Conservation (phyloP, 2,329 filamentous ascomycete species). For the Orbilia javanica region DNA sequence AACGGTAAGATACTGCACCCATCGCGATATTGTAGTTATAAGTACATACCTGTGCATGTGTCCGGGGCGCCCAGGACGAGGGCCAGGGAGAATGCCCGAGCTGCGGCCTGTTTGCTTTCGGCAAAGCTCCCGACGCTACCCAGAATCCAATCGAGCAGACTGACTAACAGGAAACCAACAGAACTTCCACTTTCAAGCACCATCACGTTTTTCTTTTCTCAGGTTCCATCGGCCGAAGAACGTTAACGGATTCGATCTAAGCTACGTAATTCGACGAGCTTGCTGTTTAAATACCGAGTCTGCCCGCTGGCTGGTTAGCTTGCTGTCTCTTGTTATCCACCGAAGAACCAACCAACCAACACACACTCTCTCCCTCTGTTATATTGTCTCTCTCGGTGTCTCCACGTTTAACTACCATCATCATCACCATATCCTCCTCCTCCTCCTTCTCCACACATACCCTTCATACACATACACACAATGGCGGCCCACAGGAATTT, state of each 20-base stretch:
- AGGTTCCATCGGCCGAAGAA: constrained; percentile 52
- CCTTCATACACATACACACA: constrained; percentile 9
- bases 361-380: constrained; percentile 5
- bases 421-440: background rate
- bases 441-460: background rate
- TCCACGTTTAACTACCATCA: background rate
- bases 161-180: constrained; percentile 5
- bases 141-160: background rate
- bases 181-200: constrained; percentile 53
- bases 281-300: constrained; percentile 35
- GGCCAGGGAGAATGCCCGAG: constrained; percentile 14
- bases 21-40: too few species aligned
- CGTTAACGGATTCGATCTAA: background rate
- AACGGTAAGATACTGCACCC: background rate
- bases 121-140: constrained; percentile 57
- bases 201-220: constrained; percentile 17
- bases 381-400: background rate
- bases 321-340: too few species aligned
- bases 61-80: background rate
- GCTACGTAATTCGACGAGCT: background rate
- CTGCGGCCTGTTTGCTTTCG: constrained; percentile 55
- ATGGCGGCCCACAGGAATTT: constrained; percentile 50
- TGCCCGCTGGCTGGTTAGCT: background rate
- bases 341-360: background rate
- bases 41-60: background rate